These are phyloP conservation scores for Casuarina glauca DNA, from an alignment of 306 rosid genomes.

Conservation along the genomic window DNA sequence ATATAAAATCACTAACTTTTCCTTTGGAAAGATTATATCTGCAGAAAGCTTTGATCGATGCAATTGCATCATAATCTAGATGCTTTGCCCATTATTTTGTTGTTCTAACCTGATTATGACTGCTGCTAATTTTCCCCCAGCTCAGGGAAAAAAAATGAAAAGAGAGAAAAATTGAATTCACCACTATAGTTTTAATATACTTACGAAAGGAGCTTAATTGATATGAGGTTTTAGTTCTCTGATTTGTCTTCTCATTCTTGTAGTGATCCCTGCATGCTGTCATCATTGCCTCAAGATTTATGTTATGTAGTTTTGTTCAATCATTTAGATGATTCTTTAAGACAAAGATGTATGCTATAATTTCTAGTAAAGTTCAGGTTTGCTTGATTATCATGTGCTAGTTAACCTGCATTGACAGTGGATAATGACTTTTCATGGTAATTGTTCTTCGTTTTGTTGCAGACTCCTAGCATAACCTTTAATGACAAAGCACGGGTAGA, in stretches of 20 bases:
- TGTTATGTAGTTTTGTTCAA: neutral
- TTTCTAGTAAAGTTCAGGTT: constrained; percentile 9
- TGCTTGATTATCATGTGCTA: constrained; percentile 2
- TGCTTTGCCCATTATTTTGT: neutral
- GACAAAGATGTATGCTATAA: constrained; percentile 7
- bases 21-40: neutral
- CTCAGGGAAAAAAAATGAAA: neutral
- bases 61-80: constrained; percentile 4
- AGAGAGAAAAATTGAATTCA: neutral
- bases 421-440: constrained; percentile 18
- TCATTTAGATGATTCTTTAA: neutral
- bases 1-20: neutral
- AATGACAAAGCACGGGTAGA: constrained; percentile 61
- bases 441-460: constrained; percentile 34
- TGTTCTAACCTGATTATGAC: neutral
- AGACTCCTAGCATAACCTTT: constrained; percentile 54
- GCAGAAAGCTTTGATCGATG: neutral
- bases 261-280: neutral
- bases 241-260: neutral
- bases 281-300: neutral
- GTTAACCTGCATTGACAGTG: constrained; percentile 14
- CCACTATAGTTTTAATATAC: neutral
- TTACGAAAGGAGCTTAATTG: neutral
- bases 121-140: neutral
- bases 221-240: neutral